Conservation (phyloP, 2,329 filamentous ascomycete species). For the Venturiaceae sp. region DNA sequence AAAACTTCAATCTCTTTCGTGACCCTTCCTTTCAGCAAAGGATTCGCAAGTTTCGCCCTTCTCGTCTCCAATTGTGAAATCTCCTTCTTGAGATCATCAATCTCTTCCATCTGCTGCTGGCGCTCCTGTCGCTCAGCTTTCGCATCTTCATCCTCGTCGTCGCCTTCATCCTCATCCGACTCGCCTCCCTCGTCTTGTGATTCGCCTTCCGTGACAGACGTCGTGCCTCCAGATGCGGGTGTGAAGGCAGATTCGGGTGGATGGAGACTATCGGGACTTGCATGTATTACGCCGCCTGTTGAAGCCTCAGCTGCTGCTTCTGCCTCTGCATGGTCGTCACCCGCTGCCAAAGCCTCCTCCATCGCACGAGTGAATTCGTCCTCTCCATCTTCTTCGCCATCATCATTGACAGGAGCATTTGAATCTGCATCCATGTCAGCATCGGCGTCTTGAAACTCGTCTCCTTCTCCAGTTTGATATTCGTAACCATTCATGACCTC, state of each 20-base stretch:
- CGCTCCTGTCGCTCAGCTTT: conserved; percentile 36
- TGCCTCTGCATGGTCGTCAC: neutral
- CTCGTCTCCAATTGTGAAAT: conserved; percentile 33
- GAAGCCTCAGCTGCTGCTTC: neutral
- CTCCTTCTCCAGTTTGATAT: conserved; percentile 29
- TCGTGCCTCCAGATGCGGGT: conserved; percentile 14
- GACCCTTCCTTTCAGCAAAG: conserved; percentile 39
- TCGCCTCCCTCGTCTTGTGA: conserved; percentile 31
- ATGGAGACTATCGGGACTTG: conserved; percentile 15
- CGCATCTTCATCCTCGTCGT: conserved; percentile 37
- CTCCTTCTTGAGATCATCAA: conserved; percentile 43
- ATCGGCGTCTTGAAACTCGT: conserved; percentile 16
- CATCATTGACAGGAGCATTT: conserved; percentile 34
- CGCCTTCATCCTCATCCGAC: conserved; percentile 29
- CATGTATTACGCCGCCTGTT: neutral
- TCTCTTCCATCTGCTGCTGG: conserved; percentile 40
- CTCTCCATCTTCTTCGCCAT: conserved; percentile 22
- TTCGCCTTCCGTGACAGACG: conserved; percentile 26
- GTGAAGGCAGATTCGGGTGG: conserved; percentile 19
- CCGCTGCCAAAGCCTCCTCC: conserved; percentile 3
- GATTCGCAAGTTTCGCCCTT: conserved; percentile 34
- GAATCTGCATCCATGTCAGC: conserved; percentile 20
- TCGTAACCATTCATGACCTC: conserved; percentile 32
- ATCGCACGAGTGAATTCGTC: conserved; percentile 20
- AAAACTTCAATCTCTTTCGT: conserved; percentile 39